Percentiles rank a stretch among this genome's conserved stretches.
These are phyloP conservation scores for Cladosporium velox DNA, from an alignment of 2,329 filamentous ascomycete species.

Conservation along the genomic window DNA sequence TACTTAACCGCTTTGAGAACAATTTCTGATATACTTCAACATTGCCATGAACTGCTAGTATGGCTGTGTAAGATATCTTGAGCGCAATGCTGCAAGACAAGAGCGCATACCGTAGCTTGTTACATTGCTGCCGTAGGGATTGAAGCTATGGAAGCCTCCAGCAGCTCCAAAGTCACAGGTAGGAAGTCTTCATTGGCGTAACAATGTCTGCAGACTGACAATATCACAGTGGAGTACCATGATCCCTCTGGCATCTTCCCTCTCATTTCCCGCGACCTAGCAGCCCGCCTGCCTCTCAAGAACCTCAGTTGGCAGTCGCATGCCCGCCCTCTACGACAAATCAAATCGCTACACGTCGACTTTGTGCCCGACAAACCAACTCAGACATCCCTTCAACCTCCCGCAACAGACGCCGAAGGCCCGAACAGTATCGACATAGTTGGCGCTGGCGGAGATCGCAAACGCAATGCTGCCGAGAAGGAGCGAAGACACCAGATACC, in stretches of 20 bases:
- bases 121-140: slow-evolving; percentile 22
- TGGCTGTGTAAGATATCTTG: not conserved
- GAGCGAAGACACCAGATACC: slow-evolving; percentile 90
- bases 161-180: slow-evolving; percentile 56
- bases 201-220: not conserved
- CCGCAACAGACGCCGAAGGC: slow-evolving; percentile 26
- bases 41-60: not conserved
- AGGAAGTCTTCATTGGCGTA: not conserved
- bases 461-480: slow-evolving; percentile 38
- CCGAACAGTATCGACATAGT: slow-evolving; percentile 49
- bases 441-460: slow-evolving; percentile 32
- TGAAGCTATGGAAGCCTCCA: slow-evolving; percentile 38
- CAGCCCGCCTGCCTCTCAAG: slow-evolving; percentile 77
- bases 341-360: slow-evolving; percentile 88
- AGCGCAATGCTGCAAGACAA: slow-evolving; percentile 32
- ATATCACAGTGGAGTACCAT: slow-evolving; percentile 82
- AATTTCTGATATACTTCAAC: not conserved
- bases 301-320: slow-evolving; percentile 98
- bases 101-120: slow-evolving; percentile 6
- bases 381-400: slow-evolving; percentile 26
- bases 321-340: slow-evolving; percentile 85
- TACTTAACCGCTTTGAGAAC: not conserved
- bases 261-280: slow-evolving; percentile 74
- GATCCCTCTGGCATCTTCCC: slow-evolving; percentile 89
- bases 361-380: slow-evolving; percentile 60